Conservation (phyloP, 2,329 filamentous ascomycete genomes). For the Saccharata proteae region DNA sequence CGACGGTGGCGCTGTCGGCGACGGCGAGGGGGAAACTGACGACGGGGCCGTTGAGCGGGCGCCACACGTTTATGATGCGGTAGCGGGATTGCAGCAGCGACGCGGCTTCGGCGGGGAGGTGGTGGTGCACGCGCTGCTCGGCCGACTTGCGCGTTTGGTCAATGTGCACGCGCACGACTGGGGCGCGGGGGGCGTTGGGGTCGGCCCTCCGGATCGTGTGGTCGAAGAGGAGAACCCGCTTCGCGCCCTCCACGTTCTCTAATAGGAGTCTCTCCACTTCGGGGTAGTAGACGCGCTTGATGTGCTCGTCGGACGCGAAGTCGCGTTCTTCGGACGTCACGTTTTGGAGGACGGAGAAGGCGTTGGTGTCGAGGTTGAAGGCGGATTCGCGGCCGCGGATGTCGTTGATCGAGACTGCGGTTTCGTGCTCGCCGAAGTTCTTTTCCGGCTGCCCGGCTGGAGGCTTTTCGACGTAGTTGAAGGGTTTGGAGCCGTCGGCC, state of each 20-base stretch:
- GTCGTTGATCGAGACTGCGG: slow-evolving; percentile 53
- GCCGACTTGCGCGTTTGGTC: slow-evolving; percentile 66
- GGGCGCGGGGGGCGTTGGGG: slow-evolving; percentile 48
- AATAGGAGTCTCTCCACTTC: slow-evolving; percentile 66
- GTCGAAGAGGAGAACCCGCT: slow-evolving; percentile 66
- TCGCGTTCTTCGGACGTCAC: slow-evolving; percentile 44
- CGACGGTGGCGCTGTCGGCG: slow-evolving; percentile 42
- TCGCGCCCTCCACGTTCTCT: slow-evolving; percentile 51
- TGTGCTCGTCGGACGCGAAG: slow-evolving; percentile 57
- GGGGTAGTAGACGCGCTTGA: slow-evolving; percentile 67
- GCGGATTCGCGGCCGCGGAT: slow-evolving; percentile 56
- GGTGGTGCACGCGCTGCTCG: slow-evolving; percentile 55
- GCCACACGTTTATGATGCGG: slow-evolving; percentile 82
- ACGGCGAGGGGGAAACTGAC: slow-evolving; percentile 46
- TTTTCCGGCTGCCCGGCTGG: slow-evolving; percentile 48
- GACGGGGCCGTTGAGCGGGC: slow-evolving; percentile 47
- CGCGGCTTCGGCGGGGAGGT: slow-evolving; percentile 52
- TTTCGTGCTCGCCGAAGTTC: slow-evolving; percentile 45
- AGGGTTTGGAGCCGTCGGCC: slow-evolving; percentile 46
- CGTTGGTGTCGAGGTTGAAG: slow-evolving; percentile 60
- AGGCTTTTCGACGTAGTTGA: slow-evolving; percentile 54
- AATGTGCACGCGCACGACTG: slow-evolving; percentile 65
- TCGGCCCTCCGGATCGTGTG: slow-evolving; percentile 67
- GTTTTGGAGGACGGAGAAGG: slow-evolving; percentile 54
- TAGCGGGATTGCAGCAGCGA: slow-evolving; percentile 55